These are phyloP conservation scores for Ganoderma sp. DNA, from an alignment of 1,284 basidiomycete species.

Conservation along the genomic window DNA sequence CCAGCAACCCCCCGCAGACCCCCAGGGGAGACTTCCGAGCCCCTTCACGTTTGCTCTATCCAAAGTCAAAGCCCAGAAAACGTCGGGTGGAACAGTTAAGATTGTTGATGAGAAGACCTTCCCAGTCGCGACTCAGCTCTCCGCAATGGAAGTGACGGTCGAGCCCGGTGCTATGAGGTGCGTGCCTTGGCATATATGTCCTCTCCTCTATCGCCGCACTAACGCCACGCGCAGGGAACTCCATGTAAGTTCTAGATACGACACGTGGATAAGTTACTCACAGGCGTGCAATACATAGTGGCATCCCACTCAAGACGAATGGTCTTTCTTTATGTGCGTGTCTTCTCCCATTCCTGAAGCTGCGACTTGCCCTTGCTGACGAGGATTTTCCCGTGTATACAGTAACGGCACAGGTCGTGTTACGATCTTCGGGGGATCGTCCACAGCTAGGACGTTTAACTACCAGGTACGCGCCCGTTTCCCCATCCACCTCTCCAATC, in stretches of 20 bases:
- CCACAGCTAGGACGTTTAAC: conserved; percentile 72
- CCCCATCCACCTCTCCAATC: neutral
- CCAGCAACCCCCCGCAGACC: conserved; percentile 48
- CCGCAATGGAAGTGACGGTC: conserved; percentile 71
- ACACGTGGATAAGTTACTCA: conserved; percentile 16
- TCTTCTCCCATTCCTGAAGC: neutral
- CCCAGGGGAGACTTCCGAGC: conserved; percentile 58
- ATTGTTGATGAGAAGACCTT: conserved; percentile 64
- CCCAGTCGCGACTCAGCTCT: conserved; percentile 59
- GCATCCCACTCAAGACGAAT: conserved; percentile 76
- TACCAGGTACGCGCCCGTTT: conserved; percentile 50
- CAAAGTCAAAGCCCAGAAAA: conserved; percentile 53
- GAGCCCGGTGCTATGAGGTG: conserved; percentile 65
- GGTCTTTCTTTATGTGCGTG: conserved; percentile 58
- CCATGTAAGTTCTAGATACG: conserved; percentile 35
- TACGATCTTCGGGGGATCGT: conserved; percentile 66
- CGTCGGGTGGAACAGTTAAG: conserved; percentile 67
- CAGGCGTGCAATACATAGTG: conserved; percentile 49
- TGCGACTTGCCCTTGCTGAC: conserved; percentile 7
- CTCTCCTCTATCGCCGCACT: conserved; percentile 23
- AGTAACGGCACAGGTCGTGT: conserved; percentile 65
- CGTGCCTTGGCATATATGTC: conserved; percentile 8
- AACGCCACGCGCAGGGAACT: conserved; percentile 37
- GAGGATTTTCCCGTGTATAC: conserved; percentile 3
- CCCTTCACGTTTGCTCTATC: conserved; percentile 64